Percentiles rank a stretch among this genome's conserved stretches.
phyloP scores from a whole-genome alignment of 192 early-diverging fungal species.

The Glomus cerebriforme region DNA sequence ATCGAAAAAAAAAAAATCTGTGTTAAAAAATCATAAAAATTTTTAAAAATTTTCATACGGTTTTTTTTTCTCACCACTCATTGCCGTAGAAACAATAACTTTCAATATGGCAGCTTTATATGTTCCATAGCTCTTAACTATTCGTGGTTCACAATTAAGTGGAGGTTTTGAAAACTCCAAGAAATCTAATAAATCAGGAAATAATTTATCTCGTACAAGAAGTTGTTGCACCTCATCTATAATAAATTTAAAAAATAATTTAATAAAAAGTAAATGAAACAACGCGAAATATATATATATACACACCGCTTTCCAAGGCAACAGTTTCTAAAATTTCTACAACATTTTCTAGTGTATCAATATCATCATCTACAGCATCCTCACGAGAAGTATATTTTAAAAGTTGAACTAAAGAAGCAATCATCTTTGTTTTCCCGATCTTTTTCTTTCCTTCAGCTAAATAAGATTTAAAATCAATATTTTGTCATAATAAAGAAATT shows the following conservation, averaged over 20 bases:
- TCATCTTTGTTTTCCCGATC: background rate
- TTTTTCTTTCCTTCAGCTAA: slow-evolving; percentile 21
- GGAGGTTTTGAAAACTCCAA: slow-evolving; percentile 44
- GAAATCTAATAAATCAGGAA: slow-evolving; percentile 45
- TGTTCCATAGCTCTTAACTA: slow-evolving; percentile 51
- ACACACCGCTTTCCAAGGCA: slow-evolving; percentile 43
- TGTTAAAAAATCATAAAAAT: background rate
- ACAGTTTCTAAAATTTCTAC: slow-evolving; percentile 41
- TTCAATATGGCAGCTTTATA: slow-evolving; percentile 48
- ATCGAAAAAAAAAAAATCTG: background rate
- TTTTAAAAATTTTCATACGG: background rate
- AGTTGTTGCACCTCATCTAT: slow-evolving; percentile 45
- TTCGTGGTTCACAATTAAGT: slow-evolving; percentile 47
- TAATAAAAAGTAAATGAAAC: too few species aligned
- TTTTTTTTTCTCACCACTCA: slow-evolving; percentile 30
- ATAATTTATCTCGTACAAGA: slow-evolving; percentile 39
- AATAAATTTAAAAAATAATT: background rate
- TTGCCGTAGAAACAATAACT: slow-evolving; percentile 47
- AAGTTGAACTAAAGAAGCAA: slow-evolving; percentile 17
- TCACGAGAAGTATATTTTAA: slow-evolving; percentile 5
- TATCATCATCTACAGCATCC: slow-evolving; percentile 3
- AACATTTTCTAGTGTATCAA: slow-evolving; percentile 36
- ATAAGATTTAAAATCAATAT: background rate
- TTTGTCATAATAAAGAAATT: background rate
- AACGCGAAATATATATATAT: background rate